A percentile compares a stretch with the other conserved stretches of the same genome.
Conservation (phyloP, 1,284 basidiomycete species). For the Pterulicium gracile region DNA sequence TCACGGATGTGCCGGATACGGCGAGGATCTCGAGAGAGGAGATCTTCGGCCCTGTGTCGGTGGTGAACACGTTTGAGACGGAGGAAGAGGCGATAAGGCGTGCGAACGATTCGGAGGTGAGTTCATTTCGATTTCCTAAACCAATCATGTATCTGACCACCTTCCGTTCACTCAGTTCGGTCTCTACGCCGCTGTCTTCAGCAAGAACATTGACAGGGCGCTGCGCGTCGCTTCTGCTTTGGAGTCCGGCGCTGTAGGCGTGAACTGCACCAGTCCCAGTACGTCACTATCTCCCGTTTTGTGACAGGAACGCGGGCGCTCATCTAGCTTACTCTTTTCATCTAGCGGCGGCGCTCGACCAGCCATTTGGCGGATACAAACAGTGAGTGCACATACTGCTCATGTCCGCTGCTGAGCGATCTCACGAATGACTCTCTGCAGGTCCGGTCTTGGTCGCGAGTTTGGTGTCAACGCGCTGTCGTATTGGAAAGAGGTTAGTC, state of each 20-base stretch:
- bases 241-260: constrained; percentile 1
- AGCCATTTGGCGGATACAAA: constrained; percentile 4
- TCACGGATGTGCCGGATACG: background rate
- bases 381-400: background rate
- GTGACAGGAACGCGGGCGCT: background rate
- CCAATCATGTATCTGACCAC: too few relatives aligned
- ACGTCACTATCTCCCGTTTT: background rate
- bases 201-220: constrained; percentile 4
- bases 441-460: constrained; percentile 1
- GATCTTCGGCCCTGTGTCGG: constrained; percentile 3
- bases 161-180: constrained; percentile 1
- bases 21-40: background rate
- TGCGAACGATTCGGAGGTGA: constrained; percentile 5
- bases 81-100: constrained; percentile 4
- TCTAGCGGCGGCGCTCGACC: background rate
- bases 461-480: background rate
- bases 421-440: background rate
- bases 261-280: constrained; percentile 3
- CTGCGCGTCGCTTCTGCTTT: constrained; percentile 1
- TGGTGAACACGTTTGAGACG: constrained; percentile 5
- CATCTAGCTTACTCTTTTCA: too few relatives aligned
- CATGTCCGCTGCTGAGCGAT: background rate
- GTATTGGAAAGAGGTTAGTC: constrained; percentile 1
- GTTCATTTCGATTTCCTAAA: too few relatives aligned
- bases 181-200: constrained; percentile 3